phyloP scores from a whole-genome alignment of 2,329 filamentous ascomycete species.

The Phoma sp. region DNA sequence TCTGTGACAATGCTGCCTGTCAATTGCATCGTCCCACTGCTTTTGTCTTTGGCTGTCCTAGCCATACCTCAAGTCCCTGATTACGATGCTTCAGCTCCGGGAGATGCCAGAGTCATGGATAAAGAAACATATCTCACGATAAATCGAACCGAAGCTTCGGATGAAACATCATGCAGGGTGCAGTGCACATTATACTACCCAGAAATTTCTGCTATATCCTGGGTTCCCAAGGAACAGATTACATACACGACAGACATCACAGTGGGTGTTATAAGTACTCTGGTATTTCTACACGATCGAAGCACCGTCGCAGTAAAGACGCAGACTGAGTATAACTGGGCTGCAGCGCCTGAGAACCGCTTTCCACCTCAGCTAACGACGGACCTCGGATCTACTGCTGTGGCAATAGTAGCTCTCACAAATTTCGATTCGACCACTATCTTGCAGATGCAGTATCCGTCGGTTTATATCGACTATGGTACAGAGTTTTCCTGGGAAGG shows the following conservation, averaged over 20 bases:
- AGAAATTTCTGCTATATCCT: slow-evolving; percentile 13
- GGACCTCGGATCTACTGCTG: neutral
- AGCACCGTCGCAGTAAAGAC: neutral
- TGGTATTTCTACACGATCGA: slow-evolving; percentile 2
- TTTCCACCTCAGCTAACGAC: neutral
- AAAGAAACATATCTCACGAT: too few relatives aligned
- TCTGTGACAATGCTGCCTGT: too few relatives aligned
- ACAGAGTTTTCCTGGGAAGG: slow-evolving; percentile 1
- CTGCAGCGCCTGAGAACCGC: neutral
- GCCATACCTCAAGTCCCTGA: too few relatives aligned
- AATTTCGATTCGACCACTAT: neutral
- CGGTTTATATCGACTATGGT: neutral
- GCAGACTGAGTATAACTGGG: neutral
- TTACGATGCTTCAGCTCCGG: too few relatives aligned
- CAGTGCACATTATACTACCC: neutral
- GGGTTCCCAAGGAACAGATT: slow-evolving; percentile 26
- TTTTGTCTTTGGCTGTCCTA: too few relatives aligned
- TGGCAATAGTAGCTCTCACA: neutral
- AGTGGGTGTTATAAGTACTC: slow-evolving; percentile 22
- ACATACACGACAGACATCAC: slow-evolving; percentile 23
- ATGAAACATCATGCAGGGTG: too few relatives aligned
- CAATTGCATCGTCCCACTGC: too few relatives aligned
- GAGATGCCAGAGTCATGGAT: too few relatives aligned
- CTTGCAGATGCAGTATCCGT: neutral
- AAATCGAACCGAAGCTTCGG: too few relatives aligned